Base-by-base conservation (phyloP, 257 asterid species). In the Nemophila menziesii region DNA sequence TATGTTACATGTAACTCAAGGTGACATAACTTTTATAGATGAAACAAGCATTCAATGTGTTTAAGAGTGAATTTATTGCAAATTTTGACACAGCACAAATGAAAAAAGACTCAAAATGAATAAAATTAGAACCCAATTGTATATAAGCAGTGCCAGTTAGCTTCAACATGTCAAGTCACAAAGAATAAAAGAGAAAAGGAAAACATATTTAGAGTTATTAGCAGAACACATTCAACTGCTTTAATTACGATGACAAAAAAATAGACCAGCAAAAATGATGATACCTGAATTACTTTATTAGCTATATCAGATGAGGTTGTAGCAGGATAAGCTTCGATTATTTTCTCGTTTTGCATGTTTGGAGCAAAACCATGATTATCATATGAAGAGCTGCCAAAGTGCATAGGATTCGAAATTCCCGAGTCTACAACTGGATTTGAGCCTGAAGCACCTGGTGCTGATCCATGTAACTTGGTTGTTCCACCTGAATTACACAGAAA, bases 281-380 rank as follows among this genome's bases (percentile, higher is more conserved):
- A 51, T 44, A 75, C 68, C 64, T 42, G 73, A 57, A 66, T 40
- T 52, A 67, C 69, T 68, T 69, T 79, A 62, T 67, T 74, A 49
- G 77, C 65, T 21, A 55, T 66, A 55, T 82, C 92, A 33, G 55
- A 65, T 1, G 78, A 62, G 40, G 75, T 49, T 16, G 58, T 56
- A 43, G 77, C 58, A 24, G 79, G 46, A 66, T 71, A 70, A 22
- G 63, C 65, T 63, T 76, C 94, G 51, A 61, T 48, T 55, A 70
- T 61, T 71, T 77, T 74, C 39, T 81, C 95, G 67, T 70, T 78
- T 21, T 76, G 54, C 46, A 68, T 65, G 66, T 84, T 84, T 51
- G 80, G 71, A 50, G 72, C 69, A 56, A 71, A 73, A 29, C 78
- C 76, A 50, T 66, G 92, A 60, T 61, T 71, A 36, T 79, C 96